phyloP scores from a whole-genome alignment of 768 basidiomycete species.

The Pholiota microspora region DNA sequence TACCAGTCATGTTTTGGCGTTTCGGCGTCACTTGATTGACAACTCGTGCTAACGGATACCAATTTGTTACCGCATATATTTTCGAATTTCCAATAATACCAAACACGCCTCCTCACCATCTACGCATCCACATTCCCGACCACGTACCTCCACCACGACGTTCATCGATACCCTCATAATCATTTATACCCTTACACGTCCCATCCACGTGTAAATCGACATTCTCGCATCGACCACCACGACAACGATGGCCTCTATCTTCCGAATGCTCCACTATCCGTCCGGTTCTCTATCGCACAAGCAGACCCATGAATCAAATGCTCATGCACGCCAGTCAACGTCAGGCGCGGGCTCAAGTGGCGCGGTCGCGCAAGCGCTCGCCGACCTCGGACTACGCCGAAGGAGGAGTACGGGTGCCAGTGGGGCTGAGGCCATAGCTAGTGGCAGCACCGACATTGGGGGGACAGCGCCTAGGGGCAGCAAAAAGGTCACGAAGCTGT shows the following conservation, averaged over 20 bases:
- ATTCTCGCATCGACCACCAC: background rate
- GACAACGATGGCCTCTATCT: background rate
- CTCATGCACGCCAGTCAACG: slow-evolving; percentile 2
- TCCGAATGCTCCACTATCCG: background rate
- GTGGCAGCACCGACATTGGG: background rate
- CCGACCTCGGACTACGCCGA: slow-evolving; percentile 15
- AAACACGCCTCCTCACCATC: background rate
- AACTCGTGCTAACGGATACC: slow-evolving; percentile 4
- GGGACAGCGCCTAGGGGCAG: background rate
- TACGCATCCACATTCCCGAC: background rate
- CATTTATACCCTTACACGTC: background rate
- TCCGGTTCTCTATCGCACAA: background rate
- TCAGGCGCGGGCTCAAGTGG: background rate
- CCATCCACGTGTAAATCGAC: background rate
- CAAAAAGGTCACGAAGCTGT: background rate
- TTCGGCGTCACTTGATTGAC: background rate
- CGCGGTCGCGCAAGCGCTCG: slow-evolving; percentile 5
- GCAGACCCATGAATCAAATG: background rate
- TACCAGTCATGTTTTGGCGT: background rate
- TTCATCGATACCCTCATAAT: background rate
- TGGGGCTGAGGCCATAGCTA: slow-evolving; percentile 2
- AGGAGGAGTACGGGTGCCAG: slow-evolving; percentile 16
- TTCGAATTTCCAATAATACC: slow-evolving; percentile 7
- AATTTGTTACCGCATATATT: slow-evolving; percentile 5
- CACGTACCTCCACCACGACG: background rate